Conservation (phyloP, 2,329 filamentous ascomycete species). For the Alternaria gaisen region DNA sequence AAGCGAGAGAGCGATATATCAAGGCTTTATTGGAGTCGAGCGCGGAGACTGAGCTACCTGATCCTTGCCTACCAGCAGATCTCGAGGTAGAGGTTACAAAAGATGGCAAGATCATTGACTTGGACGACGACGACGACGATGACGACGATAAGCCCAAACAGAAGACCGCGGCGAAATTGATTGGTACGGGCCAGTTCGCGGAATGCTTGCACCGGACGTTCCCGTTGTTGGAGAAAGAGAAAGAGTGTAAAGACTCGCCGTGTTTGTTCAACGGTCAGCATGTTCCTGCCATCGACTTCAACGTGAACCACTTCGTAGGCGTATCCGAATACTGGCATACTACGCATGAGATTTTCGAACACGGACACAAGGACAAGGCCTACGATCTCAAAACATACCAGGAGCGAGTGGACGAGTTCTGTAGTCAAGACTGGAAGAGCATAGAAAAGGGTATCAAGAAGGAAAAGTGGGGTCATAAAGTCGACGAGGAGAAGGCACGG, state of each 20-base stretch:
- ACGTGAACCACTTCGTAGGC: slow-evolving; percentile 96
- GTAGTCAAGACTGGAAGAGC: slow-evolving; percentile 79
- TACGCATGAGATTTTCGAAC: slow-evolving; percentile 90
- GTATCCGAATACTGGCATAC: slow-evolving; percentile 99
- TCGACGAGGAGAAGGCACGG: slow-evolving; percentile 75
- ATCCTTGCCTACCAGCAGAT: slow-evolving; percentile 87
- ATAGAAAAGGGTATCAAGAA: slow-evolving; percentile 73
- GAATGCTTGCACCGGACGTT: slow-evolving; percentile 84
- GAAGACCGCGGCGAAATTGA: slow-evolving; percentile 60
- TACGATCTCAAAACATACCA: slow-evolving; percentile 95
- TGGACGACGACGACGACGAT: slow-evolving; percentile 51
- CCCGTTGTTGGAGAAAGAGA: slow-evolving; percentile 88
- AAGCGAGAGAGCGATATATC: slow-evolving; percentile 88
- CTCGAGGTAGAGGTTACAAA: slow-evolving; percentile 76
- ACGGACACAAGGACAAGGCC: slow-evolving; percentile 76
- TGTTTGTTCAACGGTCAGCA: slow-evolving; percentile 92
- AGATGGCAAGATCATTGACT: slow-evolving; percentile 69
- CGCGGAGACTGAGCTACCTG: slow-evolving; percentile 74
- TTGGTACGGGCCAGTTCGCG: slow-evolving; percentile 87
- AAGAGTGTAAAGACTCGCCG: slow-evolving; percentile 80
- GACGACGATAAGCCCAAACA: slow-evolving; percentile 37
- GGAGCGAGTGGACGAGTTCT: slow-evolving; percentile 83
- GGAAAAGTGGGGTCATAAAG: slow-evolving; percentile 78
- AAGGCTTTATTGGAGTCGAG: slow-evolving; percentile 75
- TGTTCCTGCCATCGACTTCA: slow-evolving; percentile 94